Percentiles rank a stretch among this genome's conserved stretches.
These are phyloP conservation scores for Lactifluus hygrophoroides DNA, from an alignment of 768 basidiomycete species.

Conservation along the genomic window DNA sequence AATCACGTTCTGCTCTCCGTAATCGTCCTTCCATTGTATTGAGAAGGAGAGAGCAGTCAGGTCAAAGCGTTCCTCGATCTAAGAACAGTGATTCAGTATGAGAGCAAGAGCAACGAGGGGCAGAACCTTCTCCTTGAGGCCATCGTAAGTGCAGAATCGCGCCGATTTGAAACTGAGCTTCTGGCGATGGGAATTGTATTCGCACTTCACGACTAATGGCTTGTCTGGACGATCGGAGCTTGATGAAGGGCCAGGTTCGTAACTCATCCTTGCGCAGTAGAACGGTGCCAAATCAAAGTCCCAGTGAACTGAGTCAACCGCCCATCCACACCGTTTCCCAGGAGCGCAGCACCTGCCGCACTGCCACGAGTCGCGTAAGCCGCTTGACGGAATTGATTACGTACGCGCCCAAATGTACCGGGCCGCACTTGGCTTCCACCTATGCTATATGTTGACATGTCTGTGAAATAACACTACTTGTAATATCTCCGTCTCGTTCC, in stretches of 20 bases:
- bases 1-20: slow-evolving; percentile 69
- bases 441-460: too few relatives aligned
- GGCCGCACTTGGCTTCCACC: too few relatives aligned
- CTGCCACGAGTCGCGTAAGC: background rate
- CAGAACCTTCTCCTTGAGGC: slow-evolving; percentile 60
- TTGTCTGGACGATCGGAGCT: slow-evolving; percentile 43
- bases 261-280: slow-evolving; percentile 6
- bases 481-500: too few relatives aligned
- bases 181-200: slow-evolving; percentile 64
- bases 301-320: background rate
- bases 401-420: too few relatives aligned
- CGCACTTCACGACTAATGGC: slow-evolving; percentile 76
- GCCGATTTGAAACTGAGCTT: slow-evolving; percentile 75
- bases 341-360: background rate
- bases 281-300: background rate
- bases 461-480: too few relatives aligned
- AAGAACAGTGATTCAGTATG: slow-evolving; percentile 1
- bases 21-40: slow-evolving; percentile 83
- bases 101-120: slow-evolving; percentile 6
- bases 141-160: slow-evolving; percentile 67
- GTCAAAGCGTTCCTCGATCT: slow-evolving; percentile 84
- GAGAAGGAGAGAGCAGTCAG: slow-evolving; percentile 60
- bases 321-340: background rate
- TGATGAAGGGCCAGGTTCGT: background rate
- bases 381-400: background rate